Evolutionary conservation across 2,329 filamentous ascomycete species (phyloP).

Genomic region (Ampelomyces quisqualis): DNA sequence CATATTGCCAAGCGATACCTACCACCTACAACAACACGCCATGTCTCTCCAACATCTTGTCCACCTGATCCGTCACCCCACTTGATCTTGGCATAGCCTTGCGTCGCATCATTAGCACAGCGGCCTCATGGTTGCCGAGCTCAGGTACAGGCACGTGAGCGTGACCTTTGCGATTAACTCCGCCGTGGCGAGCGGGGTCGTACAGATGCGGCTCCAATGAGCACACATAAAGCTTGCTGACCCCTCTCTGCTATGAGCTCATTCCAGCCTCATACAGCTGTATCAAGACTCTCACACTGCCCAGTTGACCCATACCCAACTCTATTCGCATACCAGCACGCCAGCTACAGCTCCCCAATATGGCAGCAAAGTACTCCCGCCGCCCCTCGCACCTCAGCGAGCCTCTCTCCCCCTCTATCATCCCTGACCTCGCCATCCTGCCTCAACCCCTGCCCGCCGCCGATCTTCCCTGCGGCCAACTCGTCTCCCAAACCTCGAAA

Average conservation of each 20-base stretch:
- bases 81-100: conserved; percentile 9
- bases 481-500: conserved; percentile 35
- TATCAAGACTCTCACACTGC: background rate
- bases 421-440: conserved; percentile 38
- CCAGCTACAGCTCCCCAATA: conserved; percentile 10
- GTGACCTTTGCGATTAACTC: conserved; percentile 32
- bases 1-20: too few relatives aligned
- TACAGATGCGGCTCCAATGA: conserved; percentile 27
- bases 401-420: conserved; percentile 34
- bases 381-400: conserved; percentile 28
- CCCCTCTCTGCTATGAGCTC: conserved; percentile 36
- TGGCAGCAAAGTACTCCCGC: conserved; percentile 33
- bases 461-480: conserved; percentile 33
- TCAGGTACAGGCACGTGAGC: conserved; percentile 26
- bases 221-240: conserved; percentile 39
- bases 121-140: conserved; percentile 11
- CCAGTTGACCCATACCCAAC: conserved; percentile 5
- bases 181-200: conserved; percentile 27
- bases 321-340: too few relatives aligned
- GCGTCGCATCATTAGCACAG: conserved; percentile 13
- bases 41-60: conserved; percentile 15
- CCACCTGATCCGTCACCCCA: conserved; percentile 30
- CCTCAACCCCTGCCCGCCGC: conserved; percentile 31
- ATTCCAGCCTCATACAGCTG: conserved; percentile 17
- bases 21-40: conserved; percentile 24